Evolutionary conservation across 805 yeast species (phyloP).

Genomic region (Monosporozyma aerobia): DNA sequence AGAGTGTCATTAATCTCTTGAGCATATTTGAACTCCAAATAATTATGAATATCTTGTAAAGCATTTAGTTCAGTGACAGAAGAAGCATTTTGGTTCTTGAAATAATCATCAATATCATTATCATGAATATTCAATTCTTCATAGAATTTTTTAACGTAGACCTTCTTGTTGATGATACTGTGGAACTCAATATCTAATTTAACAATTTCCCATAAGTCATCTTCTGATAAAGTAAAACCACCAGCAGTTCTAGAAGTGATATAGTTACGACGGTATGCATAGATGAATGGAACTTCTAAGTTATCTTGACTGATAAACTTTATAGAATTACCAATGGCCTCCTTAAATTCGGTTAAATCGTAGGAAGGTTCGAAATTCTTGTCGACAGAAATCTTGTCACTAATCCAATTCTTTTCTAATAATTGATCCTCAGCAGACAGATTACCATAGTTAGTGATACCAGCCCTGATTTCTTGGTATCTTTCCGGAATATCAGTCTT

Average conservation of each 20-base stretch:
- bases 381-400: conserved; percentile 50
- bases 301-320: conserved; percentile 67
- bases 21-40: conserved; percentile 60
- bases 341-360: conserved; percentile 46
- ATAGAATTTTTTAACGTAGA: conserved; percentile 48
- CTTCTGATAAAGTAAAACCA: conserved; percentile 50
- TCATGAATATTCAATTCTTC: conserved; percentile 49
- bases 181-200: conserved; percentile 84
- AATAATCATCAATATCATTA: conserved; percentile 45
- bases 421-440: conserved; percentile 59
- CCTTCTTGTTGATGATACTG: conserved; percentile 66
- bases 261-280: conserved; percentile 92
- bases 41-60: conserved; percentile 75
- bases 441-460: conserved; percentile 54
- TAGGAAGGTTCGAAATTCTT: conserved; percentile 36
- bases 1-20: conserved; percentile 33
- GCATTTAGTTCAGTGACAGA: conserved; percentile 53
- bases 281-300: conserved; percentile 88
- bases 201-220: conserved; percentile 87
- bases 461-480: conserved; percentile 63
- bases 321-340: conserved; percentile 62
- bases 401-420: conserved; percentile 73
- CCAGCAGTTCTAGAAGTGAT: conserved; percentile 37
- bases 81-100: conserved; percentile 43
- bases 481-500: conserved; percentile 87